Evolutionary conservation across 805 yeast genomes (phyloP).

Genomic region (Candida ascalaphidarum): DNA sequence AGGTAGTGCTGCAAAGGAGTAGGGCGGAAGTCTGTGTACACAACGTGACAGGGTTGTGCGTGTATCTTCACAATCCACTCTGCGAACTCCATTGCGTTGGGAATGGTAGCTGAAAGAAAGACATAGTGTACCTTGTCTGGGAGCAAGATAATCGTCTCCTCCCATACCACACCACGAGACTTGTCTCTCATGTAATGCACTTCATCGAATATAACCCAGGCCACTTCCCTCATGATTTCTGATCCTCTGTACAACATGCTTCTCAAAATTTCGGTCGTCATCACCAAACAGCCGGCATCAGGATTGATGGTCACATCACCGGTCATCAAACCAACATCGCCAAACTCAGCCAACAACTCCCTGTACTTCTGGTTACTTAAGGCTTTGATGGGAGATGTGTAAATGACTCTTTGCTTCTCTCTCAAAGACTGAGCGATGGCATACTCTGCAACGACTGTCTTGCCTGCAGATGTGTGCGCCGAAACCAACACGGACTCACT

Average conservation of each 20-base stretch:
- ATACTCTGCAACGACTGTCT: conserved; percentile 94
- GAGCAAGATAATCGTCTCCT: conserved; percentile 88
- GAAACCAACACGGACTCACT: conserved; percentile 92
- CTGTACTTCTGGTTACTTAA: conserved; percentile 90
- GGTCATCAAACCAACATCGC: conserved; percentile 97
- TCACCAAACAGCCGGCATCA: conserved; percentile 94
- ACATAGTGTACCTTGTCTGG: conserved; percentile 97
- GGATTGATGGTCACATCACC: conserved; percentile 99
- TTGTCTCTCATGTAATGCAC: conserved; percentile 98
- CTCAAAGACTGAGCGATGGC: conserved; percentile 94
- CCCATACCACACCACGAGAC: conserved; percentile 99
- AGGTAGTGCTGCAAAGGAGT: conserved; percentile 96
- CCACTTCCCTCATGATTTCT: conserved; percentile 97
- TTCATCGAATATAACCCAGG: conserved; percentile 97
- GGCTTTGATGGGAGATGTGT: conserved; percentile 93
- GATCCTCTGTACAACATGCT: conserved; percentile 97
- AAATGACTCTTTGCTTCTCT: conserved; percentile 87
- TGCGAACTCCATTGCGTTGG: conserved; percentile 97
- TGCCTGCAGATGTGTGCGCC: conserved; percentile 97
- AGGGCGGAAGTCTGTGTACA: conserved; percentile 97
- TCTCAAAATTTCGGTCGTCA: conserved; percentile 97
- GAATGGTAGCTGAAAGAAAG: conserved; percentile 91
- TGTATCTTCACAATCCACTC: conserved; percentile 97
- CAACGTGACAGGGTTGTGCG: conserved; percentile 95
- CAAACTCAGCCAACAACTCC: conserved; percentile 86